Percentiles rank a stretch among this genome's conserved stretches.
Conservation (phyloP, 129 eudicot genomes). For the Centrapalus pauciflorus region DNA sequence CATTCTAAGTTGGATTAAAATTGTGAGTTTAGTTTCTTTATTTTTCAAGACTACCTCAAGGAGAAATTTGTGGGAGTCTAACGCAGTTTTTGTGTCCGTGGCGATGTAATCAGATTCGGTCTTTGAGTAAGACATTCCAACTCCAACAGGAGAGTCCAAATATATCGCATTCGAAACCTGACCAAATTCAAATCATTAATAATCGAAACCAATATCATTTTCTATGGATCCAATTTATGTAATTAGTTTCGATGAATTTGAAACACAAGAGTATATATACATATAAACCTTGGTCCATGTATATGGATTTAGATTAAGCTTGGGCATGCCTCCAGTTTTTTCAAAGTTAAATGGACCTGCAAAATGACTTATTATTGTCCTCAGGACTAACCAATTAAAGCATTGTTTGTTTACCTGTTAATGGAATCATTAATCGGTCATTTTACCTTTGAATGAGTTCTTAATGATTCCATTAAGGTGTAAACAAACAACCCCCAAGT, state of each 20-base stretch:
- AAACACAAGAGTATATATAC: not conserved
- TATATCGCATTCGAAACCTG: conserved; percentile 80
- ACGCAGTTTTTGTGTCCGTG: conserved; percentile 70
- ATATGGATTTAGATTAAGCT: conserved; percentile 77
- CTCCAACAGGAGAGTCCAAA: conserved; percentile 97
- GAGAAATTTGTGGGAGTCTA: conserved; percentile 78
- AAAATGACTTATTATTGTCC: not conserved
- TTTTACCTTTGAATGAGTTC: no score
- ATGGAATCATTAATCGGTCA: no score
- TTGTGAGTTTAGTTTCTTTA: not conserved
- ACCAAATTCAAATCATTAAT: conserved; percentile 1
- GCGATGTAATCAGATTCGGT: conserved; percentile 65
- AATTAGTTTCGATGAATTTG: conserved; percentile 2
- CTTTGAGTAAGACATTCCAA: conserved; percentile 74
- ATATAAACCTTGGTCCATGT: conserved; percentile 89
- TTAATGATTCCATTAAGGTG: not conserved
- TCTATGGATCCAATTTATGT: not conserved
- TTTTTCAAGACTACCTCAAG: conserved; percentile 63
- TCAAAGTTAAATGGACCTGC: conserved; percentile 94
- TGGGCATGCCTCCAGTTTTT: conserved; percentile 57
- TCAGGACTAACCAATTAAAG: not conserved
- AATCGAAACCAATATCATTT: not conserved
- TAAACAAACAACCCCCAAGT: no score
- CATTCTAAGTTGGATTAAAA: no score
- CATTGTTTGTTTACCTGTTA: no score